Conservation (phyloP, 129 eudicot species). For the Chrysanthemum seticuspe region DNA sequence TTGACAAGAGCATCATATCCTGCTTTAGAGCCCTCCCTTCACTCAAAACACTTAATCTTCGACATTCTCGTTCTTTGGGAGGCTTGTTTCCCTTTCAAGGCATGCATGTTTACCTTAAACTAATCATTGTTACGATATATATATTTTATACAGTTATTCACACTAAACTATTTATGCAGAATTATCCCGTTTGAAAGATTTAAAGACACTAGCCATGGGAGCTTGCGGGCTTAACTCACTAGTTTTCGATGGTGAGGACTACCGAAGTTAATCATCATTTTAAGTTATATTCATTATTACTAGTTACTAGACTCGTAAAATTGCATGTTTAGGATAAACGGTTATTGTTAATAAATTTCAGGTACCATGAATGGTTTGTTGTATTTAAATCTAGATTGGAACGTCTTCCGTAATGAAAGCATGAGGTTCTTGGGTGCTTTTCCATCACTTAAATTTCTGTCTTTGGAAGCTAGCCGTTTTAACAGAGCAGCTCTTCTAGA, state of each 20-base stretch:
- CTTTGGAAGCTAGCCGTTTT: not conserved
- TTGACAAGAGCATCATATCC: constrained; percentile 26
- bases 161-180: not conserved
- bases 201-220: not conserved
- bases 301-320: too few relatives aligned
- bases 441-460: not conserved
- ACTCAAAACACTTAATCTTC: constrained; percentile 24
- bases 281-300: not conserved
- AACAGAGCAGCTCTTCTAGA: not conserved
- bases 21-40: constrained; percentile 26
- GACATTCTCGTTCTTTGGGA: not conserved
- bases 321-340: too few relatives aligned
- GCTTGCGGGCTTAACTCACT: not conserved
- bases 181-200: not conserved
- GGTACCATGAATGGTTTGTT: not conserved
- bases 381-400: not conserved
- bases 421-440: not conserved
- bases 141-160: too few relatives aligned
- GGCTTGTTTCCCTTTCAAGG: constrained; percentile 4
- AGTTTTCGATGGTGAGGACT: not conserved
- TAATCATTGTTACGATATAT: too few relatives aligned
- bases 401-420: not conserved
- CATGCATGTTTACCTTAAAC: not conserved
- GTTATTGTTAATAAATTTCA: not conserved
- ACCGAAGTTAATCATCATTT: not conserved